These are phyloP conservation scores for Litchi chinensis DNA, from an alignment of 345 rosid species.

Conservation along the genomic window DNA sequence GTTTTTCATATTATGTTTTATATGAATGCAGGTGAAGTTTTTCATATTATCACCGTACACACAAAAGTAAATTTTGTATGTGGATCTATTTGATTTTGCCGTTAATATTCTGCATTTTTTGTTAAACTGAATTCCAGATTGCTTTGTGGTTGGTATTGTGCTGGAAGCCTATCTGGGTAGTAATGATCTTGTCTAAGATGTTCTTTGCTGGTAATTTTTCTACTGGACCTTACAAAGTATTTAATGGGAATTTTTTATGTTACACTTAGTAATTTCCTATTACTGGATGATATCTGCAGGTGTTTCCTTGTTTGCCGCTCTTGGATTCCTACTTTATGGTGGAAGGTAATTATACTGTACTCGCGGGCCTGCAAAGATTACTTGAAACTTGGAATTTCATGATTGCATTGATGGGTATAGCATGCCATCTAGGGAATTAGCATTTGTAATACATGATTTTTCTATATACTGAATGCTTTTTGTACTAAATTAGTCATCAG, in stretches of 20 bases:
- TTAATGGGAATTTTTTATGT: neutral
- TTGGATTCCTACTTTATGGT: conserved; percentile 87
- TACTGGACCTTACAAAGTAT: neutral
- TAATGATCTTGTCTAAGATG: conserved; percentile 68
- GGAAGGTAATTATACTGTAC: conserved; percentile 64
- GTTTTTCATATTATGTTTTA: neutral
- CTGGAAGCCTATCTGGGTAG: conserved; percentile 68
- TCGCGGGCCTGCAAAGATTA: conserved; percentile 6
- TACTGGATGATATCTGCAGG: conserved; percentile 39
- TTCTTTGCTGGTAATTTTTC: conserved; percentile 75
- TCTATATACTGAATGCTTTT: neutral
- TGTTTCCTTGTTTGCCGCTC: conserved; percentile 80
- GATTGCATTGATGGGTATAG: neutral
- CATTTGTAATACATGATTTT: neutral
- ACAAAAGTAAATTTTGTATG: neutral
- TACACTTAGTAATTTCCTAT: conserved; percentile 21
- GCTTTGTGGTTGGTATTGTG: conserved; percentile 79
- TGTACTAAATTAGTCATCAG: neutral
- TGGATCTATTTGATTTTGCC: conserved; percentile 6
- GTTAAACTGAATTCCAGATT: conserved; percentile 46
- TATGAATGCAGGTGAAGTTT: neutral
- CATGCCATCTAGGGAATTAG: neutral
- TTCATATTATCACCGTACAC: neutral
- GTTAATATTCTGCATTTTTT: conserved; percentile 12
- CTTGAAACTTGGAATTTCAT: conserved; percentile 12